Percentiles rank a stretch among this genome's conserved stretches.
phyloP scores from a whole-genome alignment of 2,329 filamentous ascomycete genomes.

The Golovinomyces cichoracearum region DNA sequence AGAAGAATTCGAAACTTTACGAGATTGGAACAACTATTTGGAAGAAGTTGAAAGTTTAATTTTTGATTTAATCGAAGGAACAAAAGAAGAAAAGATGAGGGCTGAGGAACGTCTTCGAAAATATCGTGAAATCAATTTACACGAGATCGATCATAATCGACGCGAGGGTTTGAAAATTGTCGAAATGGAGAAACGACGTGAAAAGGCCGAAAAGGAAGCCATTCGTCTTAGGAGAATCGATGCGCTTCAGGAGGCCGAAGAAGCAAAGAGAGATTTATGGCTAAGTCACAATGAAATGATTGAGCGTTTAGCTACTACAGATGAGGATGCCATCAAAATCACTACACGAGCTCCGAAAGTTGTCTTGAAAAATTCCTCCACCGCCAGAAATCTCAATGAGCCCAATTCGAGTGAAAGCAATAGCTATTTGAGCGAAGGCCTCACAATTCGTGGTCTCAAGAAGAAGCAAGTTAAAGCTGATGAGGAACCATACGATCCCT shows the following conservation, averaged over 20 bases:
- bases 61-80: constrained; percentile 57
- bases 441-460: constrained; percentile 61
- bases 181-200: constrained; percentile 24
- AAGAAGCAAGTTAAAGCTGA: constrained; percentile 31
- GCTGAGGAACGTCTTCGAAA: constrained; percentile 27
- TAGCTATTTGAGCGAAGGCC: constrained; percentile 10
- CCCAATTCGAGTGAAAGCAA: constrained; percentile 6
- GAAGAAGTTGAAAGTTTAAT: constrained; percentile 78
- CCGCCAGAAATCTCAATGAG: constrained; percentile 21
- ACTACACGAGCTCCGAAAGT: constrained; percentile 30
- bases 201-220: constrained; percentile 41
- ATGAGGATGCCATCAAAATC: constrained; percentile 32
- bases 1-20: constrained; percentile 68
- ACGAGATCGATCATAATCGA: constrained; percentile 37
- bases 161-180: constrained; percentile 28
- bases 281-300: constrained; percentile 44
- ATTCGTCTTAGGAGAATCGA: constrained; percentile 35
- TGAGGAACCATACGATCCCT: constrained; percentile 66
- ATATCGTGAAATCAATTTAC: constrained; percentile 50
- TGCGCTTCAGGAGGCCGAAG: constrained; percentile 38
- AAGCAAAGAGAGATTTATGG: constrained; percentile 37
- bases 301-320: constrained; percentile 36
- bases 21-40: constrained; percentile 79
- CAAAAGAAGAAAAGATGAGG: constrained; percentile 26
- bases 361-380: constrained; percentile 44